Evolutionary conservation across 148 eudicot species (phyloP), one percentile per base, ranked within the genome.

Genomic region (Camellia lanceoleosa): DNA sequence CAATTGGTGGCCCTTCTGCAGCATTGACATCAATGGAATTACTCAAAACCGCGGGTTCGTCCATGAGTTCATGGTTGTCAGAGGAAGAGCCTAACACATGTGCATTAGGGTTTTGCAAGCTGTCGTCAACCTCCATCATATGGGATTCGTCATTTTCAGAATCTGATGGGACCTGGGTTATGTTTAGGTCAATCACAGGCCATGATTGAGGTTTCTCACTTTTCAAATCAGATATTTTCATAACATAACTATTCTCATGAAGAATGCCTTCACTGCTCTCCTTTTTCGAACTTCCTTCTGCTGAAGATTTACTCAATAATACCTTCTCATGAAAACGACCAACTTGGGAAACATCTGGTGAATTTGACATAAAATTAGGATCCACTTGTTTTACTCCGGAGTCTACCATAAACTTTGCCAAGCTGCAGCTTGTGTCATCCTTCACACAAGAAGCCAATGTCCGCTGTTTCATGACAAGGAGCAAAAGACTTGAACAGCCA

Each of bases 161-260:
- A 68, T 82, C 84, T 54, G 71, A 9, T 47, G 83, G 73, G 70
- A 83, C 41, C 59, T 83, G 85, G 54, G 86, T 84, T 75, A 81
- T 49, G 71, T 87, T 89, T 82, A 83, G 79, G 67, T 87, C 83
- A 14, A 86, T 77, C 73, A 64, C 61, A 7, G 81, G 74, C 58
- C 76, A 52, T 5, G 59, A 15, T 7, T 58, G 66, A 60, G 84
- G 59, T 70, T 47, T 72, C 73, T 78, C 58, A 82, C 30, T 55
- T 80, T 61, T 76, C 69, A 42, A 5, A 52, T 70, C 18, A 9
- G 18, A 43, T 10, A 16, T 19, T 69, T 42, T 68, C 46, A 18
- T 78, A 47, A 19, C 42, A 49, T 18, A 61, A 12, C 18, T 56
- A 56, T 55, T 64, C 44, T 75, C 80, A 51, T 58, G 44, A 13